Conservation (phyloP, 768 basidiomycete species). For the Chalciporus sphaerocephalus region DNA sequence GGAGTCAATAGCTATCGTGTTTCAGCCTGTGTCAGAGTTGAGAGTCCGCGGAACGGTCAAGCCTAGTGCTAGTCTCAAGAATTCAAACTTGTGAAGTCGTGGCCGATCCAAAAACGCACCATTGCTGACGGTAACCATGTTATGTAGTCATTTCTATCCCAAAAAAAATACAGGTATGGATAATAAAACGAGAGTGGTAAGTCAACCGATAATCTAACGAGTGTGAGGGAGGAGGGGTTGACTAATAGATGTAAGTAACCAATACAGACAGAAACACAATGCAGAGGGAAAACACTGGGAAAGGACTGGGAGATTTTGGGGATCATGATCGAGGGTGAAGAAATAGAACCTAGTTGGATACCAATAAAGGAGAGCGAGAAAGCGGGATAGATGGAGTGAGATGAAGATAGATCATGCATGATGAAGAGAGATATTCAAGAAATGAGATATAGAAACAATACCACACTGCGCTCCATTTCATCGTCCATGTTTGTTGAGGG, state of each 20-base stretch:
- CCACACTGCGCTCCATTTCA: background rate
- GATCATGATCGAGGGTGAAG: too few species aligned
- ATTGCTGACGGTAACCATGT: too few species aligned
- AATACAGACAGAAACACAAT: slow-evolving; percentile 10
- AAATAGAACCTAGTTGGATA: slow-evolving; percentile 13
- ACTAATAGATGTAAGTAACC: slow-evolving; percentile 5
- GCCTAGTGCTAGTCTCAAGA: too few species aligned
- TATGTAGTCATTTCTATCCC: background rate
- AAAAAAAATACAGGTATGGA: slow-evolving; percentile 17
- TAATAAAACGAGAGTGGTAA: slow-evolving; percentile 15
- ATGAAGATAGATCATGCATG: background rate
- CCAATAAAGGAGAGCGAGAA: slow-evolving; percentile 1
- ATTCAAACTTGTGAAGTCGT: too few species aligned
- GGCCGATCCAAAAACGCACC: too few species aligned
- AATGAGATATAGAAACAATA: slow-evolving; percentile 1
- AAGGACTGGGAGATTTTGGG: too few species aligned
- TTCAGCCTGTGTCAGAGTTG: too few species aligned
- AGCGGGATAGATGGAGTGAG: background rate
- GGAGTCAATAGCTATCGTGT: too few species aligned
- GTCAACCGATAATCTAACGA: slow-evolving; percentile 13
- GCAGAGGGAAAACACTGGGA: too few species aligned
- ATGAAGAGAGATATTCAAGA: slow-evolving; percentile 1
- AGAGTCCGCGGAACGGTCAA: too few species aligned
- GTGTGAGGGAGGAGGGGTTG: slow-evolving; percentile 2
- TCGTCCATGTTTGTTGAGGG: background rate